Conservation (phyloP, 2,329 filamentous ascomycete genomes). For the Botrytis cinerea region DNA sequence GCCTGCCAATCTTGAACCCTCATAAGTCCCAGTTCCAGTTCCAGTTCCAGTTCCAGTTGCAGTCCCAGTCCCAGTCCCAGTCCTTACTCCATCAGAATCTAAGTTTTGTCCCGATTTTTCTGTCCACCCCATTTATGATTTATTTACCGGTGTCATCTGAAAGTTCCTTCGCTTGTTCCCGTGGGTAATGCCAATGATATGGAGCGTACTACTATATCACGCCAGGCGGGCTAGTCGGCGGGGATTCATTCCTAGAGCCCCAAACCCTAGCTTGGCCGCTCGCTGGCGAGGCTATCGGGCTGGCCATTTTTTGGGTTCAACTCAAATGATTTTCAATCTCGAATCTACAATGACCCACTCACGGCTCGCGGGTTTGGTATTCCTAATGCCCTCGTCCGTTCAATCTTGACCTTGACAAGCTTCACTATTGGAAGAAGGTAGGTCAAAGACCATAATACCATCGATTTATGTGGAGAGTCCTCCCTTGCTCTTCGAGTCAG, state of each 20-base stretch:
- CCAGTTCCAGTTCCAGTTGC: background rate
- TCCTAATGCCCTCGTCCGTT: slow-evolving; percentile 22
- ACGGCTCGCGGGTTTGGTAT: slow-evolving; percentile 23
- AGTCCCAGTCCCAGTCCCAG: background rate
- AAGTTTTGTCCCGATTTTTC: slow-evolving; percentile 14
- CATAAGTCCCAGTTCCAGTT: background rate
- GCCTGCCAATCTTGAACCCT: background rate
- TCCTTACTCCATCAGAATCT: slow-evolving; percentile 5
- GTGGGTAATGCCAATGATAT: slow-evolving; percentile 13
- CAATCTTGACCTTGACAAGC: slow-evolving; percentile 10
- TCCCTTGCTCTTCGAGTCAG: slow-evolving; percentile 7
- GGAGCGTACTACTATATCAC: slow-evolving; percentile 7
- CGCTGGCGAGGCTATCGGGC: slow-evolving; percentile 4
- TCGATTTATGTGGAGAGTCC: slow-evolving; percentile 20
- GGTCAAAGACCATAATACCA: slow-evolving; percentile 21
- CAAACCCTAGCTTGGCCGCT: slow-evolving; percentile 12
- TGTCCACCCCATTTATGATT: slow-evolving; percentile 23
- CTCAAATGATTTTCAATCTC: slow-evolving; percentile 20
- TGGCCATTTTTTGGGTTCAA: slow-evolving; percentile 7
- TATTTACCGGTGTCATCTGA: slow-evolving; percentile 10
- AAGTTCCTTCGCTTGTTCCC: slow-evolving; percentile 20
- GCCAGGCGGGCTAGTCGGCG: slow-evolving; percentile 17
- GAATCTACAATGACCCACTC: slow-evolving; percentile 26
- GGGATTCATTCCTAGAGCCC: slow-evolving; percentile 21
- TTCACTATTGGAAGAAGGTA: slow-evolving; percentile 14